phyloP scores from a whole-genome alignment of 176 grass and related monocot species.

The Zoysia pacifica region DNA sequence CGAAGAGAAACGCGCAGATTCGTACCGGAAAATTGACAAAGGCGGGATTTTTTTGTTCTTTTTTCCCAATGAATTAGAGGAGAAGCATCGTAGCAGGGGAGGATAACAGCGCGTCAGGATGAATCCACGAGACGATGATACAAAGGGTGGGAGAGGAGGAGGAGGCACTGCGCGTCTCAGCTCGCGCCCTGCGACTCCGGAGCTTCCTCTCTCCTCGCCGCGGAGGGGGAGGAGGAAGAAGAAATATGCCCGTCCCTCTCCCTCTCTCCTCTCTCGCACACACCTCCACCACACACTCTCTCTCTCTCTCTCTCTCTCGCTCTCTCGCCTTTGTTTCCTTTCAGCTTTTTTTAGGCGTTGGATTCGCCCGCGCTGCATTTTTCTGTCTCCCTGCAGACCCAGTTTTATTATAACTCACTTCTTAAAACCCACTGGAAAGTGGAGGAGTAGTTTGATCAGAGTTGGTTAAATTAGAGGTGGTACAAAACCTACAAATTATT shows the following conservation, averaged over 20 bases:
- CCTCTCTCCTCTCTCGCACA: too few species aligned
- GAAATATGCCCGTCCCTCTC: conserved; percentile 31
- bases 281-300: not conserved
- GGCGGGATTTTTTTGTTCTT: not conserved
- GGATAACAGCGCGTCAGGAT: not conserved
- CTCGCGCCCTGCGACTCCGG: conserved; percentile 35
- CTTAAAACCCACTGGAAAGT: conserved; percentile 29
- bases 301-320: not conserved
- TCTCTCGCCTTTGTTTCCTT: not conserved
- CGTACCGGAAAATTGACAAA: conserved; percentile 31
- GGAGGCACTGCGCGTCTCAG: conserved; percentile 21
- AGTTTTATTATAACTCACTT: conserved; percentile 22
- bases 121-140: conserved; percentile 14
- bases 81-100: not conserved
- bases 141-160: not conserved
- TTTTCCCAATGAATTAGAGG: not conserved
- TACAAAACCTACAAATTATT: not conserved
- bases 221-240: conserved; percentile 10
- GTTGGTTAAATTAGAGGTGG: conserved; percentile 4
- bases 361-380: conserved; percentile 38
- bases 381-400: not conserved
- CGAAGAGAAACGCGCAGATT: not conserved
- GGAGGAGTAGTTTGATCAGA: conserved; percentile 7
- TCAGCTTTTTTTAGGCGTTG: conserved; percentile 43
- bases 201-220: conserved; percentile 51